phyloP scores from a whole-genome alignment of 768 basidiomycete species.

The Termitomyces sp. region DNA sequence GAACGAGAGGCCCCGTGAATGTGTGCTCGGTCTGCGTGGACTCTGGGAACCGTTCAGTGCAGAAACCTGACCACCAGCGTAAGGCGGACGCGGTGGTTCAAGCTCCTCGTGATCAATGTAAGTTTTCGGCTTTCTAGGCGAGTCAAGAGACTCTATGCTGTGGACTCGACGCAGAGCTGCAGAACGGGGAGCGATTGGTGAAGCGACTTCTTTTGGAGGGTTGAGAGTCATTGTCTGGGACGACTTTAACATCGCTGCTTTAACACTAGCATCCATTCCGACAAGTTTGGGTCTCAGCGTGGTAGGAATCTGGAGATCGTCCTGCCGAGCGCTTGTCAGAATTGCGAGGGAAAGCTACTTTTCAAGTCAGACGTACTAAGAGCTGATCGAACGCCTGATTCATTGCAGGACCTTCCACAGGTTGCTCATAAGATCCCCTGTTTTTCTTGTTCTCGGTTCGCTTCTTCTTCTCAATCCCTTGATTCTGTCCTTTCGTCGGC shows the following conservation, averaged over 20 bases:
- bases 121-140: conserved; percentile 41
- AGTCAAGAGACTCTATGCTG: conserved; percentile 66
- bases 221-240: conserved; percentile 57
- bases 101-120: conserved; percentile 32
- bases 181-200: conserved; percentile 45
- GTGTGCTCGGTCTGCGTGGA: conserved; percentile 37
- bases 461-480: conserved; percentile 34
- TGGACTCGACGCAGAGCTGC: conserved; percentile 54
- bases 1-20: conserved; percentile 57
- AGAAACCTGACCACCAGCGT: conserved; percentile 30
- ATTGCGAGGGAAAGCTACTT: neutral
- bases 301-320: conserved; percentile 84
- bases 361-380: conserved; percentile 45
- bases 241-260: conserved; percentile 88
- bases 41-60: conserved; percentile 27
- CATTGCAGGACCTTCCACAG: conserved; percentile 32
- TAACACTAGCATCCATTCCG: conserved; percentile 79
- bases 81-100: conserved; percentile 30
- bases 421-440: conserved; percentile 6
- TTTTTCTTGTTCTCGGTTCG: conserved; percentile 20
- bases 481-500: conserved; percentile 26
- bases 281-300: conserved; percentile 72
- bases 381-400: conserved; percentile 77
- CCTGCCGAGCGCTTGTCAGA: conserved; percentile 34
- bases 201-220: conserved; percentile 24